Evolutionary conservation across 352 stramenopile species (phyloP), one percentile per base, ranked within the genome.

Genomic region (Poterioochromonas sp.): DNA sequence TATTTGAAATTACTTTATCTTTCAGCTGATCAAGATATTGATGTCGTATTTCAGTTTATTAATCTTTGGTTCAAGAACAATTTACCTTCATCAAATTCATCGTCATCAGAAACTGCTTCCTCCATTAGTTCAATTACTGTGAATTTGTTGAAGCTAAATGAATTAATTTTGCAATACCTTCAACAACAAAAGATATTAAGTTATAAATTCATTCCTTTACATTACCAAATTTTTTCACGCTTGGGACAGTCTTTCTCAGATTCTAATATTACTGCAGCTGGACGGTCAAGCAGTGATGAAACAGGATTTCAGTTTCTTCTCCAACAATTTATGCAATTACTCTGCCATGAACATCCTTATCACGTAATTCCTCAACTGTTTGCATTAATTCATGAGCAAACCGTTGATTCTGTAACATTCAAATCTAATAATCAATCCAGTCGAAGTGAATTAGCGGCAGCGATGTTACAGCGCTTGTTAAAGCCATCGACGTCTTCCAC

Each of bases 151-250:
- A n/a, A n/a, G n/a, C n/a, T n/a, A n/a, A n/a, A n/a, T n/a, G n/a
- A n/a, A n/a, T n/a, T n/a, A n/a, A n/a, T n/a, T n/a, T n/a, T n/a
- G n/a, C n/a, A n/a, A n/a, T n/a, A 71, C 82, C 0, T 84, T 86
- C 51, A 89, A 94, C 15, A 93, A 95, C 76, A 76, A 85, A 62
- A 53, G 8, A 20, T 53, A 8, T 53, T 53, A 41, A 97, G 90
- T 20, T 98, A 95, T 87, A 95, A 96, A 80, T 96, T 98, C 79
- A 89, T 98, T 35, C 92, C 94, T 26, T 83, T 99, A 12, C 95
- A 91, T 26, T 98, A 98, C 82, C 95, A 99, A 86, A 92, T 99
- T 34, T 96, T 98, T 73, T 97, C 94, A 34, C 87, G 95, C 0
- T 90, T 98, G 32, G 95, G 90, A 43, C 76, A 41, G 87, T 80